Percentiles rank a stretch among this genome's conserved stretches.
These are phyloP conservation scores for Dendryphion nanum DNA, from an alignment of 2,329 filamentous ascomycete species.

Conservation along the genomic window DNA sequence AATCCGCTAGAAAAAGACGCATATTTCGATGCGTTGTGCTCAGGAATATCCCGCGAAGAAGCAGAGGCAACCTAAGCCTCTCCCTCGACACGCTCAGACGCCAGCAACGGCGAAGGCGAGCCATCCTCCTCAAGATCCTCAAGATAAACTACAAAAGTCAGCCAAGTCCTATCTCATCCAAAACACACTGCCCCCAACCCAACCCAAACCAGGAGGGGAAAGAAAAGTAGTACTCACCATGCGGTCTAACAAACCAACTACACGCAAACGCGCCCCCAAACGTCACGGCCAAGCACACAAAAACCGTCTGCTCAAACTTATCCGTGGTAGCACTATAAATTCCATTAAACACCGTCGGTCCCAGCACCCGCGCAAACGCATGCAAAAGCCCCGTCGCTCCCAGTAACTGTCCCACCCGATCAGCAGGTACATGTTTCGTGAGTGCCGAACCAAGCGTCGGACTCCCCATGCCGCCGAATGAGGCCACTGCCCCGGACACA, in stretches of 20 bases:
- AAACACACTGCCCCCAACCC: too few species aligned
- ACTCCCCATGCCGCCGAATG: slow-evolving; percentile 79
- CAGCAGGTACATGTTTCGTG: slow-evolving; percentile 86
- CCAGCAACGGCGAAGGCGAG: too few species aligned
- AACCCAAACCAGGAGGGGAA: too few species aligned
- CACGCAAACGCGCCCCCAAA: slow-evolving; percentile 66
- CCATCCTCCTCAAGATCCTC: too few species aligned
- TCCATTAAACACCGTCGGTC: slow-evolving; percentile 79
- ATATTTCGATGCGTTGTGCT: too few species aligned
- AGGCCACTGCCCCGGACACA: slow-evolving; percentile 67
- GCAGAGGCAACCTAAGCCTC: too few species aligned
- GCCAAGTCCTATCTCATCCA: too few species aligned
- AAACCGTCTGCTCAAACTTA: slow-evolving; percentile 76
- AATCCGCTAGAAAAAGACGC: too few species aligned
- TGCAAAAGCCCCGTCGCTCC: slow-evolving; percentile 86
- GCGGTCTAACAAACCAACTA: slow-evolving; percentile 69
- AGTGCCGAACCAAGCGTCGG: slow-evolving; percentile 81
- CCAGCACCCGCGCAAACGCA: slow-evolving; percentile 73
- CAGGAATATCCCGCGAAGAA: too few species aligned
- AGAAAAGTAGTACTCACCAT: slow-evolving; percentile 74
- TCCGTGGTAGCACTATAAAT: slow-evolving; percentile 81
- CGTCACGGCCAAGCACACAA: slow-evolving; percentile 67
- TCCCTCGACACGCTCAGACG: too few species aligned
- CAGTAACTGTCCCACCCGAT: slow-evolving; percentile 80
- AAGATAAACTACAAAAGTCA: too few species aligned